Evolutionary conservation across 2,329 filamentous ascomycete genomes (phyloP), one percentile per base, ranked within the genome.

Genomic region (Phialocephala subalpina): DNA sequence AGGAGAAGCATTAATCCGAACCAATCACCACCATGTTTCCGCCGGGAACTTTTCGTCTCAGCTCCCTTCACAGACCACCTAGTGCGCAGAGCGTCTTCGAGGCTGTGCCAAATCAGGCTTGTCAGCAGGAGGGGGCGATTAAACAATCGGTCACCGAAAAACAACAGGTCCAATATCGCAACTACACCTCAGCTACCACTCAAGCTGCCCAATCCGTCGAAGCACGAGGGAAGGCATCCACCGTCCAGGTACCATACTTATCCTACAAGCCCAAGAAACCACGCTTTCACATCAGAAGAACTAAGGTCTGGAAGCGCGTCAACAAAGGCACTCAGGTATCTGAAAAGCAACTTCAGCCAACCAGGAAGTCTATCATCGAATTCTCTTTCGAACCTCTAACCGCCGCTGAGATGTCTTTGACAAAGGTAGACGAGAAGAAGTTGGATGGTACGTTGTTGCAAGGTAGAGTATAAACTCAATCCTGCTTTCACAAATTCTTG

Each of bases 391-490:
- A 53, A 12, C 27, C 49, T 11, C 49, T 1, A 29, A 18, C 11
- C 29, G 18, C 36, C 27, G 58, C 47, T 16, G 69, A 59, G 8
- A 76, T 76, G 74, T 71, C 73, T 11, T 65, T 65, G 40, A 73
- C 74, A 45, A 76, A 76, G 66, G 38, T 65, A 58, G 64, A 58
- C 3, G 59, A 27, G 18, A 73, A 74, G 52, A 76, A 76, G 72
- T 64, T 77, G 42, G 74, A 77, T 62, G 72, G 73, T 77, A 73
- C 59, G 69, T 73, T 63, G 69, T 73, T 63, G 64, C 60, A 68
- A 70, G 63, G 66, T 67, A 62, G 58, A 67, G 72, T 67, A 68
- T 65, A 64, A 59, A n/a, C 55, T 68, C 60, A 58, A 33, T 58
- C 64, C 61, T 66, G 36, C 47, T 64, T 63, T 67, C 55, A 57